These are phyloP conservation scores for Tulasnella sp. DNA, from an alignment of 768 basidiomycete genomes.

Conservation along the genomic window DNA sequence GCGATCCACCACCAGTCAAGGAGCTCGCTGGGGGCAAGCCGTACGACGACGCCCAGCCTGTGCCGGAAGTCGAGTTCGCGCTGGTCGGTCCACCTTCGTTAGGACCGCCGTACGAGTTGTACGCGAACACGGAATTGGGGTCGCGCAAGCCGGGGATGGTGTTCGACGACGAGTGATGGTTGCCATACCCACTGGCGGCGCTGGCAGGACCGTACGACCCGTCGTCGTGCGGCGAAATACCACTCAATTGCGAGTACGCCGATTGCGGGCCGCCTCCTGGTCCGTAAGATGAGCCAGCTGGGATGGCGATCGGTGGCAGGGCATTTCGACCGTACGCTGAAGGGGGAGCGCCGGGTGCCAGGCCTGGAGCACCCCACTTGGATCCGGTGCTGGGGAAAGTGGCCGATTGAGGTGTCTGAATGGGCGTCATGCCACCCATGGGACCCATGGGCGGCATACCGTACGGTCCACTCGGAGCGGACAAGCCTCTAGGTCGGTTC, in stretches of 20 bases:
- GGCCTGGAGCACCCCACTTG: constrained; percentile 44
- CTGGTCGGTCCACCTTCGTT: not conserved
- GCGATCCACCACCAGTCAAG: constrained; percentile 57
- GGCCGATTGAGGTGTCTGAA: constrained; percentile 9
- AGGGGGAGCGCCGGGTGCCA: not conserved
- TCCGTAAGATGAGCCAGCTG: constrained; percentile 33
- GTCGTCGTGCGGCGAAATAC: not conserved
- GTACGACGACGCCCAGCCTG: constrained; percentile 34
- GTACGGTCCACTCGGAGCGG: constrained; percentile 16
- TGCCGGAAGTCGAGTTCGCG: not conserved
- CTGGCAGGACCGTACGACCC: not conserved
- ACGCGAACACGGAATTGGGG: not conserved
- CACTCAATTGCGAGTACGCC: constrained; percentile 8
- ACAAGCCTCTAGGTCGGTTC: constrained; percentile 16
- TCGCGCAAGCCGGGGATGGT: not conserved
- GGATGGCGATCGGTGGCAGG: constrained; percentile 78
- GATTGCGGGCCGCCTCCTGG: not conserved
- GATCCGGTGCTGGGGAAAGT: constrained; percentile 41
- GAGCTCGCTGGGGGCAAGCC: constrained; percentile 41
- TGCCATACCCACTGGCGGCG: constrained; percentile 10
- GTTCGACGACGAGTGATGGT: not conserved
- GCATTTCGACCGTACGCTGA: constrained; percentile 49
- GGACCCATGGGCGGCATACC: not conserved
- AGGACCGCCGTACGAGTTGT: constrained; percentile 5
- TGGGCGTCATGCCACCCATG: not conserved